Base-by-base conservation (phyloP, 2,329 filamentous ascomycete genomes). In the Aspergillus sp. region DNA sequence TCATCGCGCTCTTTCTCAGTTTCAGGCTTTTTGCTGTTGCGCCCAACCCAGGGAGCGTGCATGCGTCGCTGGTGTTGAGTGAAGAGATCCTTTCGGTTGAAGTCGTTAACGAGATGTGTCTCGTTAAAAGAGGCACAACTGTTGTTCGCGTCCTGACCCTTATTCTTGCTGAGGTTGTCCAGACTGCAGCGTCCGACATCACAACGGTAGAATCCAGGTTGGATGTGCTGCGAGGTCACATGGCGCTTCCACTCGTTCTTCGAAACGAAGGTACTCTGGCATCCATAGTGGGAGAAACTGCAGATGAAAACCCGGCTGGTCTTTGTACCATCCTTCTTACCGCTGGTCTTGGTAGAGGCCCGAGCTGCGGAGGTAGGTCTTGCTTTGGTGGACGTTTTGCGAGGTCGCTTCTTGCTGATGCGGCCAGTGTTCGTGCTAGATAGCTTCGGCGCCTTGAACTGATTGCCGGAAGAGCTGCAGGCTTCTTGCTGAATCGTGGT, bases 231-330 rank as follows among this genome's bases (percentile, higher is more conserved):
- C 0, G 89, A 90, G 32, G 82, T 80, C 68, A 94, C 86, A 72
- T 98, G 94, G 0, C 94, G 87, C 75, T 97, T 97, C 94, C 94
- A 97, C 74, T 97, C 93, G 72, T 96, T 96, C 78, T 96, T 96
- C 66, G 84, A 88, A 3, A 84, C 83, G 70, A 96, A 96, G 0
- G 83, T 87, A 2, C 87, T 85, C 0, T 63, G 65, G 77, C 94
- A 98, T 36, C 89, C 90, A 59, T 92, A 95, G 58, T 86, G 88
- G 30, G 85, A 80, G 73, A 97, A 92, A 59, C 91, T 87, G 74
- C 94, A 98, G 23, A 83, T 81, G 70, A 94, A 95, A 4, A 66
- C 49, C 13, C 54, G 59, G 39, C 61, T 59, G 8, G 61, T 51
- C 23, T 30, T 17, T 5, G 53, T 10, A 2, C 58, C 58, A 3